Conservation (phyloP, 106 monocot species). For the Dactylorhiza incarnata region DNA sequence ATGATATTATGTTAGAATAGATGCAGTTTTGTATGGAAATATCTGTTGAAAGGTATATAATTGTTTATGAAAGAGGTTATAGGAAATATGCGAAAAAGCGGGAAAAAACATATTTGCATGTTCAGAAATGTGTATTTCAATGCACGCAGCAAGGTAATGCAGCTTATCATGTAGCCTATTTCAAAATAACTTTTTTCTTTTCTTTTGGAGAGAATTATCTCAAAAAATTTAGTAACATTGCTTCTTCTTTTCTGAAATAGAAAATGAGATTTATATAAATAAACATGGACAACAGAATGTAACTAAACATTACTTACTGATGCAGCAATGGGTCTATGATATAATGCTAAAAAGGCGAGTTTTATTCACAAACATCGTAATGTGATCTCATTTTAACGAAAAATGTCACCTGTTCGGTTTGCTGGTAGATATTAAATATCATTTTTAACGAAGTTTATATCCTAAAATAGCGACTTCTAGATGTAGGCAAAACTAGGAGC, state of each 20-base stretch:
- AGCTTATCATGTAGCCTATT: neutral
- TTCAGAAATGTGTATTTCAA: neutral
- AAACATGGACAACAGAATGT: neutral
- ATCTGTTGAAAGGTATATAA: neutral
- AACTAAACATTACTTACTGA: neutral
- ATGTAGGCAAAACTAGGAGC: too few species aligned
- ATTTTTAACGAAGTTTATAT: too few species aligned
- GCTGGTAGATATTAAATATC: too few species aligned
- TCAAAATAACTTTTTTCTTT: neutral
- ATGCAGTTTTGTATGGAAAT: neutral
- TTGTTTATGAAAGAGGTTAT: neutral
- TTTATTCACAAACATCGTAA: too few species aligned
- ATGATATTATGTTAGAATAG: slow-evolving; percentile 3
- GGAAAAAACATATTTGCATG: neutral
- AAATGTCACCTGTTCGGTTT: too few species aligned
- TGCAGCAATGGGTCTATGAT: neutral
- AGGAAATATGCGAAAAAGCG: neutral
- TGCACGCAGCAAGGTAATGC: neutral
- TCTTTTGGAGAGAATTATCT: neutral
- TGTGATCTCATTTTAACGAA: too few species aligned
- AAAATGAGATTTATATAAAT: neutral
- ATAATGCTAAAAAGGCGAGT: too few species aligned
- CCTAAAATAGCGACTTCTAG: too few species aligned
- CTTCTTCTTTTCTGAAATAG: neutral
- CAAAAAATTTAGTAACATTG: neutral